Evolutionary conservation across 805 yeast genomes (phyloP).

Genomic region (Wickerhamomyces pijperi): DNA sequence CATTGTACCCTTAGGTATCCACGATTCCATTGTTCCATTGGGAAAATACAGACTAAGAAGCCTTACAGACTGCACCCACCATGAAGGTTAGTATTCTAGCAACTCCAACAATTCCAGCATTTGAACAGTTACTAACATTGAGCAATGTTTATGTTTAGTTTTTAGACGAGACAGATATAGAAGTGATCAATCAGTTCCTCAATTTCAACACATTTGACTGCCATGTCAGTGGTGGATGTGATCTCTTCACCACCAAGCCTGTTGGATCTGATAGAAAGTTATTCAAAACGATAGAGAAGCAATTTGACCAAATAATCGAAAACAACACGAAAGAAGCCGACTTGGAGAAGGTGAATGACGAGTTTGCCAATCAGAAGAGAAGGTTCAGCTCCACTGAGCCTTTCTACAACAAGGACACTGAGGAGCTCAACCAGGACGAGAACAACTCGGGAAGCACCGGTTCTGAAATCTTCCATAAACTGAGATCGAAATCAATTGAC

Average conservation of each 20-base stretch:
- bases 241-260: constrained; percentile 88
- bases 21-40: too few relatives aligned
- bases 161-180: constrained; percentile 89
- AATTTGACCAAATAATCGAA: constrained; percentile 42
- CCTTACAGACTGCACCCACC: too few relatives aligned
- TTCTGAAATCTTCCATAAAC: background rate
- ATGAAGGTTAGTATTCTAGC: too few relatives aligned
- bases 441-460: background rate
- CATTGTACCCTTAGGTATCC: too few relatives aligned
- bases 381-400: constrained; percentile 20
- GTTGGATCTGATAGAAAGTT: constrained; percentile 83
- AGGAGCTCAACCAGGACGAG: background rate
- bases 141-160: constrained; percentile 37
- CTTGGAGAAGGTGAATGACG: constrained; percentile 12
- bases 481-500: background rate
- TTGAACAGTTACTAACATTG: constrained; percentile 4
- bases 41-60: too few relatives aligned
- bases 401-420: background rate
- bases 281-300: constrained; percentile 78
- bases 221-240: constrained; percentile 80
- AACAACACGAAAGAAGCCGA: constrained; percentile 3
- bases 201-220: constrained; percentile 69
- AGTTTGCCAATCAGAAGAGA: constrained; percentile 31
- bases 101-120: too few relatives aligned
- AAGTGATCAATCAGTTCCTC: constrained; percentile 76